Evolutionary conservation across 495 filamentous ascomycete species (phyloP).

Genomic region (Lichina pygmaea): DNA sequence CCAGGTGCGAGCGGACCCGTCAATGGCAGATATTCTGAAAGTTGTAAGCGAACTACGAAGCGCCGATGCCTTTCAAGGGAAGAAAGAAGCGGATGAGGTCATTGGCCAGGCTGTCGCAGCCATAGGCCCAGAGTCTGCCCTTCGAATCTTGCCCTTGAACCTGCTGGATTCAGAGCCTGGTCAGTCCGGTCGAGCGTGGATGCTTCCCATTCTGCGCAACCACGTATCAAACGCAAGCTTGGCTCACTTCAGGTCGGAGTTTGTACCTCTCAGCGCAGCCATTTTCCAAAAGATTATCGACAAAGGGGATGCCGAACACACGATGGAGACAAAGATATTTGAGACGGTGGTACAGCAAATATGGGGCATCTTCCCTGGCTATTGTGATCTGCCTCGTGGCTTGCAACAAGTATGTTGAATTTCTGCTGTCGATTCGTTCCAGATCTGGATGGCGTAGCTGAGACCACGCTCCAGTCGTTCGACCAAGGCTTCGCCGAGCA

Average conservation of each 20-base stretch:
- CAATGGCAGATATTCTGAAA: slow-evolving; percentile 42
- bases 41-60: slow-evolving; percentile 66
- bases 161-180: slow-evolving; percentile 45
- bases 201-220: slow-evolving; percentile 72
- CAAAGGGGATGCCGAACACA: slow-evolving; percentile 41
- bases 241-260: slow-evolving; percentile 54
- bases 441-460: neutral
- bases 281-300: slow-evolving; percentile 78
- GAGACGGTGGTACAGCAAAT: slow-evolving; percentile 89
- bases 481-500: slow-evolving; percentile 82
- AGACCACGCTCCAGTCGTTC: slow-evolving; percentile 21
- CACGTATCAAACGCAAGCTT: slow-evolving; percentile 64
- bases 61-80: slow-evolving; percentile 73
- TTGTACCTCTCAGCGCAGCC: slow-evolving; percentile 66
- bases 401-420: slow-evolving; percentile 19
- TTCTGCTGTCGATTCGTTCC: neutral
- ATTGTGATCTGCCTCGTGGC: slow-evolving; percentile 76
- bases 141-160: slow-evolving; percentile 64
- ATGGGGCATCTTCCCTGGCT: slow-evolving; percentile 84
- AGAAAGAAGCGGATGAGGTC: slow-evolving; percentile 81
- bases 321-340: slow-evolving; percentile 87
- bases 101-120: slow-evolving; percentile 62
- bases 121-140: slow-evolving; percentile 63
- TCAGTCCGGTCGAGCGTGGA: slow-evolving; percentile 73
- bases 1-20: slow-evolving; percentile 54